phyloP scores from a whole-genome alignment of 1,284 basidiomycete genomes.

The Trichosporon ovoides region DNA sequence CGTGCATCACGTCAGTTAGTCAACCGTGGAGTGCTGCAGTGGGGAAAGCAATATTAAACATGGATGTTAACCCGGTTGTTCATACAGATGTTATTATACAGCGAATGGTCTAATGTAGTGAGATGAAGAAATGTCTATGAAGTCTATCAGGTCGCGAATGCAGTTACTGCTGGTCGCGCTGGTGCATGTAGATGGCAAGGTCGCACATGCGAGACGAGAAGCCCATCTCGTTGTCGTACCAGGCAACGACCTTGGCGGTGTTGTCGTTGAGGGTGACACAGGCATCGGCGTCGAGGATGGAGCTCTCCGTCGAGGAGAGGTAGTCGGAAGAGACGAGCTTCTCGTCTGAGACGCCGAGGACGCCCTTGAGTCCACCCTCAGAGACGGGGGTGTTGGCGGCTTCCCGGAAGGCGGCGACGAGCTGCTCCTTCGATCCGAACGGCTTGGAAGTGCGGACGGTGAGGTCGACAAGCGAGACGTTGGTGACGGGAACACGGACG shows the following conservation, averaged over 20 bases:
- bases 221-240: constrained; percentile 49
- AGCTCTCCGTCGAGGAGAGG: constrained; percentile 36
- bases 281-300: constrained; percentile 46
- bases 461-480: constrained; percentile 50
- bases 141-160: neutral
- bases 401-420: constrained; percentile 42
- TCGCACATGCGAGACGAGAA: constrained; percentile 29
- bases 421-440: constrained; percentile 41
- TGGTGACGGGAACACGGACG: constrained; percentile 49
- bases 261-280: constrained; percentile 40
- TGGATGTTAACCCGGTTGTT: neutral
- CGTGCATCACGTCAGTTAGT: too few species aligned
- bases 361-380: constrained; percentile 28
- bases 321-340: constrained; percentile 50
- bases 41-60: neutral
- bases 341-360: constrained; percentile 47
- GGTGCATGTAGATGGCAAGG: constrained; percentile 20
- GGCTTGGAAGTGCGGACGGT: constrained; percentile 45
- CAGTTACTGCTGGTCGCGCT: constrained; percentile 8
- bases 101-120: neutral
- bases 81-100: constrained; percentile 4
- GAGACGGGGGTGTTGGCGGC: constrained; percentile 30
- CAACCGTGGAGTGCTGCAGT: neutral
- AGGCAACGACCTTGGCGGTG: constrained; percentile 47
- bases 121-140: neutral